phyloP scores from a whole-genome alignment of 345 rosid genomes.

The Erodium maritimum region DNA sequence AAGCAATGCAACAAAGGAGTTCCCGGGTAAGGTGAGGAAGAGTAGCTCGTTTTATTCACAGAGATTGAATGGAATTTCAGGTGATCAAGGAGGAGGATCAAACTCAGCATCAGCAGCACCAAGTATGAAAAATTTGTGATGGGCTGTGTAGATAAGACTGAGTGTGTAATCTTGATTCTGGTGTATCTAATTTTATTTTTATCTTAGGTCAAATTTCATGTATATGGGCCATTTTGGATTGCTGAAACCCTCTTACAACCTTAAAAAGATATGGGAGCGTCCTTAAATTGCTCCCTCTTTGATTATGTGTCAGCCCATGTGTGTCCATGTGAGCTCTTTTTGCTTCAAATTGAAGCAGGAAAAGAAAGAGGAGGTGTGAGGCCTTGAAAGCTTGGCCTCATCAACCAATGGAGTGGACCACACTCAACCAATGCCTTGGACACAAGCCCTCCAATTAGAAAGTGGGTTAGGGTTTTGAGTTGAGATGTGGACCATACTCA shows the following conservation, averaged over 20 bases:
- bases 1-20: conserved; percentile 39
- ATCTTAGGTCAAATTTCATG: neutral
- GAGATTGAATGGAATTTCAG: conserved; percentile 18
- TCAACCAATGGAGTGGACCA: too few relatives aligned
- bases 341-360: too few relatives aligned
- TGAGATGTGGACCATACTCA: neutral
- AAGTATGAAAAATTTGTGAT: neutral
- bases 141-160: neutral
- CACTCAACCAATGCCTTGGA: neutral
- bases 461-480: neutral
- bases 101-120: conserved; percentile 14
- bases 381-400: too few relatives aligned
- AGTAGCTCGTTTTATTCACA: conserved; percentile 18
- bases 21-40: conserved; percentile 41
- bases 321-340: too few relatives aligned
- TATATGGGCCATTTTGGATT: neutral
- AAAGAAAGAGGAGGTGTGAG: too few relatives aligned
- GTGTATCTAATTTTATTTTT: neutral
- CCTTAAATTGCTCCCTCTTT: too few relatives aligned
- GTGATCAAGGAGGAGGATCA: conserved; percentile 27
- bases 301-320: too few relatives aligned
- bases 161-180: neutral
- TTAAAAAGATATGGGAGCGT: too few relatives aligned
- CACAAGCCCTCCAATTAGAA: neutral
- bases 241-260: neutral